These are phyloP conservation scores for Aspergillus baeticus DNA, from an alignment of 495 filamentous ascomycete genomes.

Conservation along the genomic window DNA sequence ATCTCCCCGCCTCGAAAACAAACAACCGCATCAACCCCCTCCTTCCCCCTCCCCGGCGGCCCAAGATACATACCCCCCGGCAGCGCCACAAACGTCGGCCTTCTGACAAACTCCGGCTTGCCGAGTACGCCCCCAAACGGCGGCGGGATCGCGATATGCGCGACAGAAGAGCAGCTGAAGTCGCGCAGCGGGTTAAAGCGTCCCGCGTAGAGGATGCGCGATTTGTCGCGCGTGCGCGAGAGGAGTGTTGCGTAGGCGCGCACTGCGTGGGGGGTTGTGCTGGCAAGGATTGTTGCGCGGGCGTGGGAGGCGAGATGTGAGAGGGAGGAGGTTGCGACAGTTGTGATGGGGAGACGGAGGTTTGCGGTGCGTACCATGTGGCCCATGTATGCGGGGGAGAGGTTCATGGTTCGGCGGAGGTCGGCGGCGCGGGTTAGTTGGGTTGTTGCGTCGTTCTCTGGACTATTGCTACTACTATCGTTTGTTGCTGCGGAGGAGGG, in stretches of 20 bases:
- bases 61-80: slow-evolving; percentile 20
- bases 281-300: slow-evolving; percentile 25
- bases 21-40: slow-evolving; percentile 19
- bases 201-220: slow-evolving; percentile 34
- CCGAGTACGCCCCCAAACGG: slow-evolving; percentile 27
- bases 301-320: slow-evolving; percentile 24
- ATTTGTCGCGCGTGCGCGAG: slow-evolving; percentile 32
- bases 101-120: slow-evolving; percentile 20
- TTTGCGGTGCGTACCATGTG: slow-evolving; percentile 28
- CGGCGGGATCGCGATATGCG: slow-evolving; percentile 15
- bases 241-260: slow-evolving; percentile 43
- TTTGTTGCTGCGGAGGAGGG: background rate
- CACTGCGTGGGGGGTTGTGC: slow-evolving; percentile 29
- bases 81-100: slow-evolving; percentile 23
- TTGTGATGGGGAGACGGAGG: slow-evolving; percentile 22
- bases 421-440: slow-evolving; percentile 42
- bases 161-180: slow-evolving; percentile 29
- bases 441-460: slow-evolving; percentile 6
- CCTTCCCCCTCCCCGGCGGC: slow-evolving; percentile 10
- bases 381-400: slow-evolving; percentile 41
- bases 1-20: slow-evolving; percentile 29
- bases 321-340: slow-evolving; percentile 20
- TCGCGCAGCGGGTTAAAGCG: slow-evolving; percentile 30
- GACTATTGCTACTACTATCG: too few species aligned
- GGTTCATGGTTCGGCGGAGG: slow-evolving; percentile 26